phyloP scores from a whole-genome alignment of 2,329 filamentous ascomycete genomes.

The Aspergillus aculeatus region DNA sequence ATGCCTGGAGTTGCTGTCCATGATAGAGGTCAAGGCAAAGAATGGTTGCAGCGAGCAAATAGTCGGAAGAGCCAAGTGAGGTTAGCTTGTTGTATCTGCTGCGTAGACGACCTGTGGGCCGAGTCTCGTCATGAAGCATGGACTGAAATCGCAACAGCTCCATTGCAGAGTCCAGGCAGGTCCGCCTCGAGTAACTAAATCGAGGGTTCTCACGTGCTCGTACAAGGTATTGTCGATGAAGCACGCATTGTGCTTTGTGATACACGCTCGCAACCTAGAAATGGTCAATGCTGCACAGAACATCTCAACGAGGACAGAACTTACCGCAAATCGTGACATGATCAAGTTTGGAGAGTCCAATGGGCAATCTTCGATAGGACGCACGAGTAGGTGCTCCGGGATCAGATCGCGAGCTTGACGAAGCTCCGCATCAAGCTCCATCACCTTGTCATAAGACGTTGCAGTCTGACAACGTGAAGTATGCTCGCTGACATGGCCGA shows the following conservation, averaged over 20 bases:
- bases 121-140: conserved; percentile 71
- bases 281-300: conserved; percentile 11
- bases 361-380: conserved; percentile 69
- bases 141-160: conserved; percentile 75
- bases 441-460: conserved; percentile 59
- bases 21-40: conserved; percentile 80
- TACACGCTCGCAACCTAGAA: conserved; percentile 71
- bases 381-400: conserved; percentile 75
- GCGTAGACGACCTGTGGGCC: conserved; percentile 68
- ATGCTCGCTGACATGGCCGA: conserved; percentile 47
- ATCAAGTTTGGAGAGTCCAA: conserved; percentile 68
- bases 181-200: conserved; percentile 79
- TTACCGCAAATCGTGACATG: conserved; percentile 73
- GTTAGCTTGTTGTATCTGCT: conserved; percentile 76
- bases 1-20: conserved; percentile 34
- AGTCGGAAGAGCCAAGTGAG: conserved; percentile 78
- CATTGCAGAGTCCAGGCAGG: conserved; percentile 83
- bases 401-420: conserved; percentile 62
- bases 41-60: conserved; percentile 80
- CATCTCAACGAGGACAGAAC: neutral
- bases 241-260: conserved; percentile 81
- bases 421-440: conserved; percentile 59
- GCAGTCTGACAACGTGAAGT: conserved; percentile 42
- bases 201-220: conserved; percentile 73
- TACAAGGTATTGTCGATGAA: conserved; percentile 85